Base-by-base conservation (phyloP, 179 eudicot genomes). In the Heliamphora pulchella region DNA sequence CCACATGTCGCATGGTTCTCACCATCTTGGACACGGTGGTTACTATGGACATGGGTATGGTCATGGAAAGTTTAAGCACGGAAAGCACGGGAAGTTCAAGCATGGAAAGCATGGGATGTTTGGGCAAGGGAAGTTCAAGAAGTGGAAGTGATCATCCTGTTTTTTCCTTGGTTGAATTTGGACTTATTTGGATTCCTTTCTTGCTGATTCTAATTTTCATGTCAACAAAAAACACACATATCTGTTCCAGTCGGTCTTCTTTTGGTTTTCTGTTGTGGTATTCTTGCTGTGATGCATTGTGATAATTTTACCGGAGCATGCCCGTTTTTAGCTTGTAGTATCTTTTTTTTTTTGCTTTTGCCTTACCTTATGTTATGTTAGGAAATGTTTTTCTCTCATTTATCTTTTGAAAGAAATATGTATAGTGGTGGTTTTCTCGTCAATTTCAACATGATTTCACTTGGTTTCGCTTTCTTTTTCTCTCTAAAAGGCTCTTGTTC, bases 101-200 rank as follows among this genome's bases (percentile, higher is more conserved):
- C 89, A 87, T 20, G 89, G 91, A 0, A 87, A 80, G 82, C 82
- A 80, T 57, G 88, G 75, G 58, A 51, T 20, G 59, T 48, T 71
- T 9, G 74, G 87, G 75, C 71, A 66, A 31, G 90, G 89, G 46
- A 86, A 85, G 75, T 87, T 83, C 87, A 92, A 86, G 90, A 88
- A 91, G 90, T 88, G 97, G 91, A 92, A 92, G 89, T 90, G 69
- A 86, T 83, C 31, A 31, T 31, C 31, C 31, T 47, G 17, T 18
- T 14, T 77, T 46, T 22, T 48, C 76, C 76, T 72, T 18, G 57
- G 67, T 44, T 79, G 58, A 77, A 47, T 76, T 10, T 39, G 2
- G 31, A 3, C 1, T 11, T 4, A 41, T 54, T 8, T 67, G 3
- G 48, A 22, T 17, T 73, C 22, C 3, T 20, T 20, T 51, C 44